Conservation (phyloP, 2,329 filamentous ascomycete genomes). For the Pestalotiopsis sp. region DNA sequence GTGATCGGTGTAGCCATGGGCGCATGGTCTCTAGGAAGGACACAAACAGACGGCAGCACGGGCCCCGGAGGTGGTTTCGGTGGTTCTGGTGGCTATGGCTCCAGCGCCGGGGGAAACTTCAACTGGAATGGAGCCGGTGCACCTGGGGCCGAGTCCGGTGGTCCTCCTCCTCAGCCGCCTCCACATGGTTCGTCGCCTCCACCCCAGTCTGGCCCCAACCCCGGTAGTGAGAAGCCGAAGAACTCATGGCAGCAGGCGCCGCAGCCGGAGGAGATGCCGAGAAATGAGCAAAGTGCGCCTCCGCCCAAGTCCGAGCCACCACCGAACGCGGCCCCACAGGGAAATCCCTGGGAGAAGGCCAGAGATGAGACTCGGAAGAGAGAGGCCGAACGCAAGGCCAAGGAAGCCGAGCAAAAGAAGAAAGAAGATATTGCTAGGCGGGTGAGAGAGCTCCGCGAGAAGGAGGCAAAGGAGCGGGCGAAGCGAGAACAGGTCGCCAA, state of each 20-base stretch:
- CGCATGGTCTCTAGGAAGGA: conserved; percentile 77
- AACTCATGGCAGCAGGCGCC: conserved; percentile 39
- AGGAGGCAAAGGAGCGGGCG: conserved; percentile 51
- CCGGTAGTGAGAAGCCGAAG: conserved; percentile 35
- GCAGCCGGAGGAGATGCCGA: conserved; percentile 9
- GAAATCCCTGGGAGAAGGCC: conserved; percentile 68
- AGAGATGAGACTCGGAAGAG: conserved; percentile 67
- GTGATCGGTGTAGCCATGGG: conserved; percentile 74
- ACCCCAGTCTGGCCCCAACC: conserved; percentile 27
- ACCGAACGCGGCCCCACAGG: conserved; percentile 36
- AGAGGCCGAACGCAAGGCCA: conserved; percentile 65
- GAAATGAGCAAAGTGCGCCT: conserved; percentile 22
- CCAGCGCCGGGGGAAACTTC: conserved; percentile 24
- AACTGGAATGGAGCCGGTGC: conserved; percentile 21
- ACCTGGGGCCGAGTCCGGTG: conserved; percentile 23
- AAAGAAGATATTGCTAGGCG: conserved; percentile 58
- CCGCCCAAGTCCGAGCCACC: conserved; percentile 21
- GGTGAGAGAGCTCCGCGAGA: conserved; percentile 59
- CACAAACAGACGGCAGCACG: conserved; percentile 53
- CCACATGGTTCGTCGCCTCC: conserved; percentile 36
- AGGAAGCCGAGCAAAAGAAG: conserved; percentile 63
- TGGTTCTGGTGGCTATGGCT: conserved; percentile 26
- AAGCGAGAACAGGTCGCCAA: conserved; percentile 40
- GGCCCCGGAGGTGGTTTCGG: conserved; percentile 21
- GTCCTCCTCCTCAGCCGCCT: conserved; percentile 39